Base-by-base conservation (phyloP, 257 asterid species). In the Solanum ossicruentum region DNA sequence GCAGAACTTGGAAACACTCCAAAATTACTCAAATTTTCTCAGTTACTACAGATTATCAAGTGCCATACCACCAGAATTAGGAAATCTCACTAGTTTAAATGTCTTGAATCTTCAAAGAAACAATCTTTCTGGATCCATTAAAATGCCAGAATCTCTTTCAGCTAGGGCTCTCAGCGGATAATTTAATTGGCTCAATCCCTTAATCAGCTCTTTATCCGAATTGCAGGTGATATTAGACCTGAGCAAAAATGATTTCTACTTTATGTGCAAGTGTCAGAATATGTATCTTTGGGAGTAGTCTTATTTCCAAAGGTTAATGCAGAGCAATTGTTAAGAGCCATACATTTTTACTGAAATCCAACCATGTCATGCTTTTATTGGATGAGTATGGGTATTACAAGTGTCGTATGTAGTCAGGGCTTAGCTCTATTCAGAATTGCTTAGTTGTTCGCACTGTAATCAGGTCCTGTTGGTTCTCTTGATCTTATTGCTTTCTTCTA, bases 211-310 rank as follows among this genome's bases (percentile, higher is more conserved):
- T 10, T 86, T 94, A 49, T 91, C 90, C 1, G 96, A 93, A 28
- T 52, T 96, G 1, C 95, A 96, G 87, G 97, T 96, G 52, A 87
- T 92, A 71, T 49, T 96, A 81, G 98, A 96, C 90, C 93, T 94
- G 66, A 93, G 98, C 65, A 80, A 87, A 86, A 96, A 96, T 84
- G 89, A 67, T 1, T 67, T 75, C 45, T 47, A 21, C 49, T 75
- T 13, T 23, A n/a, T 47, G 26, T 39, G 39, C 39, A 10, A 45
- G 12, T 45, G 58, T 47, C 3, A 21, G 57, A 71, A n/a, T 15
- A 7, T 45, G 12, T 12, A n/a, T 45, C 36, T 43, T 20, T 4
- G 0, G 1, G 4, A 15, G 55, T 45, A n/a, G 60, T 23, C 21
- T 23, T 49, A n/a, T 12, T 21, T 75, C 32, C 32, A 12, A 73